phyloP scores from a whole-genome alignment of 2,329 filamentous ascomycete genomes.

The Sclerotinia sclerotiorum region DNA sequence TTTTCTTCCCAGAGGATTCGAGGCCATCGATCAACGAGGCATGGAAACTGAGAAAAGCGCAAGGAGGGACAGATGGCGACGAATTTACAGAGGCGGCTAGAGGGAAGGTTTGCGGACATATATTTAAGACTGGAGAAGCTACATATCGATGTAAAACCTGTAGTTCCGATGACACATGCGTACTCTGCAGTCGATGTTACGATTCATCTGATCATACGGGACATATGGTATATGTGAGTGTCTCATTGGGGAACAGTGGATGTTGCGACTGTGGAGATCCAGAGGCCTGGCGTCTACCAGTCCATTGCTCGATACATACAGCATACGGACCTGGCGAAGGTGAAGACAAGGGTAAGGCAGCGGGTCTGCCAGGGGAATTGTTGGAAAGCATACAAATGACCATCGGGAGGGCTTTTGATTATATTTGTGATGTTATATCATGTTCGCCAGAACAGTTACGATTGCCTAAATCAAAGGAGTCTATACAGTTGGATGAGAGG shows the following conservation, averaged over 20 bases:
- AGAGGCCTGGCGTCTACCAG: constrained; percentile 86
- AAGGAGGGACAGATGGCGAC: constrained; percentile 88
- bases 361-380: constrained; percentile 70
- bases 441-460: constrained; percentile 95
- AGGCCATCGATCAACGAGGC: constrained; percentile 48
- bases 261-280: constrained; percentile 97
- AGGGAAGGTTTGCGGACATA: constrained; percentile 94
- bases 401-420: constrained; percentile 82
- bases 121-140: constrained; percentile 91
- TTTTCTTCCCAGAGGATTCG: constrained; percentile 79
- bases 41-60: constrained; percentile 81
- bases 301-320: constrained; percentile 93
- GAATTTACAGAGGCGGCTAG: constrained; percentile 91
- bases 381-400: constrained; percentile 79
- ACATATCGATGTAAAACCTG: constrained; percentile 95
- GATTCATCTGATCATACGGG: constrained; percentile 92
- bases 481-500: constrained; percentile 78
- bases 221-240: constrained; percentile 85
- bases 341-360: constrained; percentile 60
- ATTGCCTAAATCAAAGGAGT: constrained; percentile 77
- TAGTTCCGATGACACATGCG: constrained; percentile 91
- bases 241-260: constrained; percentile 87
- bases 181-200: constrained; percentile 90
- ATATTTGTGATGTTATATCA: constrained; percentile 95
- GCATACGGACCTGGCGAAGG: constrained; percentile 51